Percentiles rank a stretch among this genome's conserved stretches.
phyloP scores from a whole-genome alignment of 495 filamentous ascomycete species.

The Xylaria curta region DNA sequence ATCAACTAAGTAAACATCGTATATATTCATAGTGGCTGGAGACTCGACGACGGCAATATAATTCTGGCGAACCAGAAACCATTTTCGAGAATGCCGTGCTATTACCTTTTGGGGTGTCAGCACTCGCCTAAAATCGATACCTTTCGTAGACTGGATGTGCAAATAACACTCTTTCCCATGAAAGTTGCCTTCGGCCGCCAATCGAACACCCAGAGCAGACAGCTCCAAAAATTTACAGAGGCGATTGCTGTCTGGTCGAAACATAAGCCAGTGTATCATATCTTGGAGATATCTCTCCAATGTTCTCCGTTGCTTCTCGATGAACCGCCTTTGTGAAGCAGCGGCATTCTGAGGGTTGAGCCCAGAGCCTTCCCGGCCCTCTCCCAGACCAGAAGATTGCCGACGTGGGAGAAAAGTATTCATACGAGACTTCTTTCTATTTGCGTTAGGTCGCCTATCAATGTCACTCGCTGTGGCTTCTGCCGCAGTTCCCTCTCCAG shows the following conservation, averaged over 20 bases:
- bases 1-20: constrained; percentile 96
- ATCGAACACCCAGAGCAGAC: constrained; percentile 90
- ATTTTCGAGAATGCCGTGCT: constrained; percentile 85
- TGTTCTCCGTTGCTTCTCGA: constrained; percentile 77
- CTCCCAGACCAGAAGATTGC: constrained; percentile 48
- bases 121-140: constrained; percentile 84
- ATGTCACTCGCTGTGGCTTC: constrained; percentile 52
- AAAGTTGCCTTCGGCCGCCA: constrained; percentile 94
- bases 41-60: constrained; percentile 98
- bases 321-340: constrained; percentile 54
- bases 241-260: constrained; percentile 92
- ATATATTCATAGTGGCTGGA: constrained; percentile 98
- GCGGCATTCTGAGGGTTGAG: constrained; percentile 37
- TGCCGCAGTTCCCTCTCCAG: constrained; percentile 46
- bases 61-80: constrained; percentile 97
- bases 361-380: constrained; percentile 37
- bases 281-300: constrained; percentile 92
- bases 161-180: constrained; percentile 97
- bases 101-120: constrained; percentile 77
- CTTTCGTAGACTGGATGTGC: constrained; percentile 88
- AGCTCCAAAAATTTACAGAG: constrained; percentile 96
- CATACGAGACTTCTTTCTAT: constrained; percentile 72
- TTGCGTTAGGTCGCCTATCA: constrained; percentile 43
- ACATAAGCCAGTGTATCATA: constrained; percentile 93
- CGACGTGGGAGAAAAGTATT: constrained; percentile 58